Evolutionary conservation across 1,284 basidiomycete genomes (phyloP), one percentile per base, ranked within the genome.

Genomic region (Neonothopanus nambi): DNA sequence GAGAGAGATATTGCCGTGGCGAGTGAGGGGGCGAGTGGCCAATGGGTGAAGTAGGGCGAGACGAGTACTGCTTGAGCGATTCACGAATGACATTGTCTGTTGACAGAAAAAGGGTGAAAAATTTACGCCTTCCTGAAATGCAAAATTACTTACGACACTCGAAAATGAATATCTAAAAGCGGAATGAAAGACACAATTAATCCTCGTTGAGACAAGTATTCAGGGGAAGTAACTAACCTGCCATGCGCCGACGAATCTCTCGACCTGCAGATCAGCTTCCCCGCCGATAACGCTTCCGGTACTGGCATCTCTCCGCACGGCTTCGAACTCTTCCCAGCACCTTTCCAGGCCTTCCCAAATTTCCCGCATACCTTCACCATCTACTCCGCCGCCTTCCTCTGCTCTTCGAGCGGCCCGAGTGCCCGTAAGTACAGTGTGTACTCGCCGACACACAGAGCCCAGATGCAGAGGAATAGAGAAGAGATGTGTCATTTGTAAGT

Each of bases 261-360:
- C 83, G 18, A 80, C 67, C 57, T 87, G 81, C 26, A 75, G 71
- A 13, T 79, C 74, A 38, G 80, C 63, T 56, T 77, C 76, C 33
- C 74, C 74, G 39, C 71, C 70, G 18, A 66, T 63, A 13, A 66
- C 52, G 18, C 69, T 65, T 18, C 74, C 74, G 37, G 72, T 70
- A 20, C 65, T 63, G 8, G 66, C 52, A 26, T 69, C 67, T 21
- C 70, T 67, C 23, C 84, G 77, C 48, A 94, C 70, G 11, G 68
- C 67, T 35, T 92, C 90, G 53, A 95, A 85, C 52, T 91, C 89
- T 41, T 87, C 80, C 90, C 91, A 94, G 56, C 82, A 89, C 28
- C 72, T 73, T 57, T 91, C 89, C 9, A 95, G 79, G n/a, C 79
- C 79, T 18, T 85, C 81, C 93, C 93, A 95, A 9, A 89, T 84